Base-by-base conservation (phyloP, 805 yeast genomes). In the Jamesozyma jinghongensis region DNA sequence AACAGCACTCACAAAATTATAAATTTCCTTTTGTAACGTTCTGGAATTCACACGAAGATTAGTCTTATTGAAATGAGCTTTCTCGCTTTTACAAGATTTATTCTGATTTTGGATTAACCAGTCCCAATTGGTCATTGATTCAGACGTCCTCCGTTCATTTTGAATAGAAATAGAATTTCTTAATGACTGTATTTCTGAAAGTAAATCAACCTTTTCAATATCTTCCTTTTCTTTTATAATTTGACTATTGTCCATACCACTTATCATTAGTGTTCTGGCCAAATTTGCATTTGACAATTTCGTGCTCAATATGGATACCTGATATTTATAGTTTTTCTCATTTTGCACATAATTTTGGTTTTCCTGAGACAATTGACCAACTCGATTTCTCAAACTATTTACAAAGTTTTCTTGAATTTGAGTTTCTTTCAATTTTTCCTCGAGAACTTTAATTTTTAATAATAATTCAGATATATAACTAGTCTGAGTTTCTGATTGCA, bases 151-250 rank as follows among this genome's bases (percentile, higher is more conserved):
- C 5, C 5, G 13, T 12, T 28, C 14, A 28, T 28, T 10, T 12
- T 28, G 31, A 12, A 4, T 34, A 3, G 19, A 13, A 19, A 34
- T 16, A 13, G 22, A 14, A 13, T 19, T 12, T 12, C 29, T 20
- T 11, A 40, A 56, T 16, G 67, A 54, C 2, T 59, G 52, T 10
- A 75, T 65, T 50, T 75, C 77, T 27, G 71, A 70, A 0, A 71
- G 48, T 13, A 74, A 49, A 1, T 66, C 64, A 32, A 65, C 46
- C 30, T 62, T 64, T 3, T 57, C 63, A 3, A 59, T 53, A 32
- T 51, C 52, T 20, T 62, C 54, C 36, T 59, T 57, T 44, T 66
- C 71, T 5, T 63, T 55, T 12, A 61, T 42, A 8, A 68, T 43
- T 27, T n/a, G n/a, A n/a, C n/a, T n/a, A n/a, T 58, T 53, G 3